Evolutionary conservation across 2,329 filamentous ascomycete genomes (phyloP).

Genomic region (Colletotrichum somersetense): DNA sequence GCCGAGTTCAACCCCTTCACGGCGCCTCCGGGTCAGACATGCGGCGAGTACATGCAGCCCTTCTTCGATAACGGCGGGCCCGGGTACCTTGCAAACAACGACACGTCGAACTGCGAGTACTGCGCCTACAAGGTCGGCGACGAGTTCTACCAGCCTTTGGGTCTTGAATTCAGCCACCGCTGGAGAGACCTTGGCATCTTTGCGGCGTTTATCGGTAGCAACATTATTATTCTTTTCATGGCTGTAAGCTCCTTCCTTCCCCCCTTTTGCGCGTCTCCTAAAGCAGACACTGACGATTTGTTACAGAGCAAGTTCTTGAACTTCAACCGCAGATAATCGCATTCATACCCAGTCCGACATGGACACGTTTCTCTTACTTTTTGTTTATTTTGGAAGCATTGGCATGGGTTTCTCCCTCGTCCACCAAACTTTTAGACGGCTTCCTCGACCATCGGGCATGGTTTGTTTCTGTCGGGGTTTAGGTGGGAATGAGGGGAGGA

Average conservation of each 20-base stretch:
- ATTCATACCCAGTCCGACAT: not conserved
- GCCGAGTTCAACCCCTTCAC: slow-evolving; percentile 76
- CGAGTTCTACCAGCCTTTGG: slow-evolving; percentile 79
- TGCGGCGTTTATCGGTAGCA: slow-evolving; percentile 80
- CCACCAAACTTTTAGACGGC: not conserved
- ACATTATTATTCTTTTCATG: slow-evolving; percentile 72
- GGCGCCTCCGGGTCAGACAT: slow-evolving; percentile 74
- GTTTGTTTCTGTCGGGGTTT: slow-evolving; percentile 4
- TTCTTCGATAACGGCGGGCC: slow-evolving; percentile 78
- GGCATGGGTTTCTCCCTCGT: not conserved
- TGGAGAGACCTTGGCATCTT: slow-evolving; percentile 90
- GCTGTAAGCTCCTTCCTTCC: slow-evolving; percentile 57
- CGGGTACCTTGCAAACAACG: slow-evolving; percentile 78
- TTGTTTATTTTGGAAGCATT: slow-evolving; percentile 25
- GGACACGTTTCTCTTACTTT: slow-evolving; percentile 7
- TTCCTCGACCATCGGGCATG: not conserved
- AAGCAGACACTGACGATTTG: not conserved
- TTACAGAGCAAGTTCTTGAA: slow-evolving; percentile 64
- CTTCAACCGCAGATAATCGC: slow-evolving; percentile 62
- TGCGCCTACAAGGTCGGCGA: slow-evolving; percentile 86
- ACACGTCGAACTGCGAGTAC: slow-evolving; percentile 78
- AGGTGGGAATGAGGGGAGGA: not conserved
- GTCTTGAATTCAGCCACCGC: slow-evolving; percentile 74
- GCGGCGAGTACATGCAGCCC: slow-evolving; percentile 79
- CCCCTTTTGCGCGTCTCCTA: slow-evolving; percentile 33